Evolutionary conservation across 768 basidiomycete species (phyloP), one percentile per base, ranked within the genome.

Genomic region (Mycena galopus): DNA sequence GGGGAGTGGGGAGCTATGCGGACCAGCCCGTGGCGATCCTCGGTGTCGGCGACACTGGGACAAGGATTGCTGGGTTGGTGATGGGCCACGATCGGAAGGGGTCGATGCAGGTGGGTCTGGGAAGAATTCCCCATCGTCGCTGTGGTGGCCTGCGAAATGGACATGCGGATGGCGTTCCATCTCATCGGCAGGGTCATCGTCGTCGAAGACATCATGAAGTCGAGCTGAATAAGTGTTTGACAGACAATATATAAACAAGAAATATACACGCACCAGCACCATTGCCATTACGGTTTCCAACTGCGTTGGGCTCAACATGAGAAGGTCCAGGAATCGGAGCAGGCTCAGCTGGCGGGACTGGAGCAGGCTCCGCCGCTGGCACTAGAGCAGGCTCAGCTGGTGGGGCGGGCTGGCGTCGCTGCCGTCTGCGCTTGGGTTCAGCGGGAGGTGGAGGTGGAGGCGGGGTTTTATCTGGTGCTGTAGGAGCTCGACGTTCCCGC

Each of bases 121-220:
- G 27, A 68, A 68, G 21, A 51, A 7, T 53, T 68, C 67, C 32
- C 58, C 67, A 27, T 27, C 25, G 25, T 53, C 33, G 23, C n/a
- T n/a, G 10, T 39, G 2, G 39, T 29, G 19, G 30, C n/a, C 42
- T 9, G 17, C 47, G 21, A 61, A 68, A 17, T 25, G 57, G 3
- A 61, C 58, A 19, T 27, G 19, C 16, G 25, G 16, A 14, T 30
- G 23, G 37, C n/a, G n/a, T 2, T 7, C 21, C 7, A 39, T 39
- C 10, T 44, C 58, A 10, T 17, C 44, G 11, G 23, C 23, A 53
- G 4, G 25, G 1, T 4, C 23, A 9, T 53, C 25, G 25, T 39
- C 39, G 39, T 39, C 39, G 14, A 39, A 39, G 9, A 39, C 39
- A 14, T 39, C 39, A 14, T 16, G 39, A 5, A 16, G 39, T 3